Percentiles rank a stretch among this genome's conserved stretches.
These are phyloP conservation scores for Pelagomonas calceolata DNA, from an alignment of 108 stramenopile species.

Conservation along the genomic window DNA sequence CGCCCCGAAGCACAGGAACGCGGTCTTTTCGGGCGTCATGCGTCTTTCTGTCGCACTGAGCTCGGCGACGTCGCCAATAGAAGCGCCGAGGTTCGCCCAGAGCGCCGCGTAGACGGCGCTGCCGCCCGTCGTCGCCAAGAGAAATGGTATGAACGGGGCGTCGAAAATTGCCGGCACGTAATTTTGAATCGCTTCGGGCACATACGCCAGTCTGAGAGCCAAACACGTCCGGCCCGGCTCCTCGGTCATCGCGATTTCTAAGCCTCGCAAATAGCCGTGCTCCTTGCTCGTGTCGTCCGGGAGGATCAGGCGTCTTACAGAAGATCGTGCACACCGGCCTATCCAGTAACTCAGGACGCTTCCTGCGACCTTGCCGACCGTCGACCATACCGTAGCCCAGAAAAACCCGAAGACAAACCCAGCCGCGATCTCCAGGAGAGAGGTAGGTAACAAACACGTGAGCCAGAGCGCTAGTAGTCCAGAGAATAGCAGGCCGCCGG, in stretches of 20 bases:
- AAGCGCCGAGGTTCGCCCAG: not conserved
- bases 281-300: not conserved
- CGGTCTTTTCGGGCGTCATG: not conserved
- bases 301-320: not conserved
- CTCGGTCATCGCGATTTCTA: not conserved
- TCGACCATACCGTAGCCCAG: not conserved
- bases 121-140: not conserved
- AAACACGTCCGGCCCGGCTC: not conserved
- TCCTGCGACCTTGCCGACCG: not conserved
- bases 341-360: not conserved
- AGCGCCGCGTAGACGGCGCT: not conserved
- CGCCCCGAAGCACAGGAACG: not conserved
- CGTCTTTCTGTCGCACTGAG: too few species aligned
- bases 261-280: not conserved
- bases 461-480: not conserved
- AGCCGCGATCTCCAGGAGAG: not conserved
- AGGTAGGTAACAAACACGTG: not conserved
- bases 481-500: not conserved
- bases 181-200: not conserved
- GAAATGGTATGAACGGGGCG: not conserved
- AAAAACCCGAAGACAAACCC: not conserved
- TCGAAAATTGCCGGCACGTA: not conserved
- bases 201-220: not conserved
- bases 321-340: not conserved
- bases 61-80: not conserved